These are phyloP conservation scores for Populus tremula DNA, from an alignment of 345 rosid species.

Conservation along the genomic window DNA sequence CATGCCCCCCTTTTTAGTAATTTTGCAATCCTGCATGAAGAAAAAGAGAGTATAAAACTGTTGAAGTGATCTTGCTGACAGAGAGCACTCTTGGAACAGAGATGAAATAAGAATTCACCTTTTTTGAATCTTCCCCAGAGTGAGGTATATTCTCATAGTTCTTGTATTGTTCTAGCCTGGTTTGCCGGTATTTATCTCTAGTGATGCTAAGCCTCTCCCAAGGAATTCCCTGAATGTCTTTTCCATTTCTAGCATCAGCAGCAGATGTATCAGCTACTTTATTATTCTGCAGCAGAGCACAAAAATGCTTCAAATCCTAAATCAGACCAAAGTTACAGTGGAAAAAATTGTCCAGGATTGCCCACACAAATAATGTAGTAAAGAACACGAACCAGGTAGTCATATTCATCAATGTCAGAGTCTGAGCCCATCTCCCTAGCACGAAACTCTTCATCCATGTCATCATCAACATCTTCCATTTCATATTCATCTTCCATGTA, in stretches of 20 bases:
- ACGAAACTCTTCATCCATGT: constrained; percentile 33
- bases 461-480: constrained; percentile 16
- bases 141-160: constrained; percentile 53
- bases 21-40: constrained; percentile 41
- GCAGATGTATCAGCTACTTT: constrained; percentile 47
- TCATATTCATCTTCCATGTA: background rate
- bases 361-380: background rate
- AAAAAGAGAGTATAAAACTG: background rate
- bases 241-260: constrained; percentile 53
- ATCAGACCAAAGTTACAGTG: background rate
- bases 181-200: constrained; percentile 50
- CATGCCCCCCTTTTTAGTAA: constrained; percentile 37
- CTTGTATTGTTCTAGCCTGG: constrained; percentile 59
- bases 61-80: background rate
- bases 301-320: background rate
- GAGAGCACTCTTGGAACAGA: background rate
- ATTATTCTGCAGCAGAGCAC: constrained; percentile 27
- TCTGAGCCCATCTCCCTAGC: constrained; percentile 54
- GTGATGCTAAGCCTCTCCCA: constrained; percentile 53
- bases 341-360: background rate
- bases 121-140: constrained; percentile 50
- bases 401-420: constrained; percentile 45
- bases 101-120: constrained; percentile 26
- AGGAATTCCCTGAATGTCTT: constrained; percentile 59
- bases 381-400: constrained; percentile 34